Base-by-base conservation (phyloP, 345 rosid genomes). In the Clausena lansium region DNA sequence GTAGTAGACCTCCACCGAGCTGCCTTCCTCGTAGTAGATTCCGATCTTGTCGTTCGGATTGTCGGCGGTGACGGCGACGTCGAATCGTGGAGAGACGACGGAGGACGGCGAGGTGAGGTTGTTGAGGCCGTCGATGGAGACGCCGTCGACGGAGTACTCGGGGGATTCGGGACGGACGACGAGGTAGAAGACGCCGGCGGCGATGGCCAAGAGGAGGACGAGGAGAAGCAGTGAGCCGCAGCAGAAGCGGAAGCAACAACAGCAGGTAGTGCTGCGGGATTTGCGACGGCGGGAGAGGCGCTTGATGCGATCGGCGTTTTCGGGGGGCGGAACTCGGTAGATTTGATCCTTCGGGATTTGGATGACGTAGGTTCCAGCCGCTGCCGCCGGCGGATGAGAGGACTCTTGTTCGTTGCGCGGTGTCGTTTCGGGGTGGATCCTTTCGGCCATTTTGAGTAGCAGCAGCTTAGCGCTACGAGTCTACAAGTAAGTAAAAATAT, bases 291-390 rank as follows among this genome's bases (percentile, higher is more conserved):
- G 78, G 5, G 99, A 83, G 84, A 92, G 92, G n/a, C 77, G 76
- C 8, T 86, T 83, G 61, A 71, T 79, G 30, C 91, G 97, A 27
- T 81, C 84, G 17, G 94, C 91, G 81, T 92, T 92, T 74, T 87
- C 96, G 35, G 94, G 97, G 1, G 99, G 98, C 0, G 99, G 98
- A 6, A 96, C 84, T n/a, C 94, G 91, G 86, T 91, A 90, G 88
- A 96, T 74, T 77, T 90, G 96, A 79, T 94, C 95, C 71, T 96
- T 96, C 4, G 97, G 99, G 78, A 96, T 81, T 62, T 88, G 93
- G 81, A 92, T 83, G 41, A 96, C 95, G 91, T 94, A 92, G 3
- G 97, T 94, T 7, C 86, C 86, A 3, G 91, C 86, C 9, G 91
- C 89, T 13, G 90, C 84, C 6, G 70, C 38, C 22, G 90, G 86